These are phyloP conservation scores for Baorangia bicolor DNA, from an alignment of 768 basidiomycete species.

Conservation along the genomic window DNA sequence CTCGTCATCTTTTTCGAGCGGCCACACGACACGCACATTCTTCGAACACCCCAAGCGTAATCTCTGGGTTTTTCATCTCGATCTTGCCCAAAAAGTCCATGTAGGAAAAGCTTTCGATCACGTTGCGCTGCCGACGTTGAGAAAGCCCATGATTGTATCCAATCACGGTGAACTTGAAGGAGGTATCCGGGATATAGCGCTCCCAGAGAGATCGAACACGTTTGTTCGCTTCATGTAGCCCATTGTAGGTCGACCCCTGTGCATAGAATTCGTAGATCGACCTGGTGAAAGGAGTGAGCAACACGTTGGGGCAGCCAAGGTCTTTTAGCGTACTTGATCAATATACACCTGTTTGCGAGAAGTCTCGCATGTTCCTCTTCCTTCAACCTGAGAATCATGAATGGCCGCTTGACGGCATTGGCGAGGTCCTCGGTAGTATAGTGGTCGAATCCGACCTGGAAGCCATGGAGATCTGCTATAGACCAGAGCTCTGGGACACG, in stretches of 20 bases:
- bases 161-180: conserved; percentile 79
- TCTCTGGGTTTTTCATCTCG: conserved; percentile 75
- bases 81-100: conserved; percentile 83
- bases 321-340: conserved; percentile 65
- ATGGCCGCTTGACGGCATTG: conserved; percentile 53
- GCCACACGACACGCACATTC: conserved; percentile 61
- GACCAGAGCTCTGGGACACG: conserved; percentile 81
- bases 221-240: conserved; percentile 59
- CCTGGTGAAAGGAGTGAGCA: conserved; percentile 38
- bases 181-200: conserved; percentile 58
- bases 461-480: conserved; percentile 69
- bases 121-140: conserved; percentile 57
- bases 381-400: conserved; percentile 69
- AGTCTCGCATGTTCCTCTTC: conserved; percentile 69
- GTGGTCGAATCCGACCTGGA: conserved; percentile 48
- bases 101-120: conserved; percentile 81
- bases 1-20: background rate
- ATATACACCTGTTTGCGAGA: conserved; percentile 75
- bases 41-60: conserved; percentile 75
- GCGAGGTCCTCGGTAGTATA: conserved; percentile 49
- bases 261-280: conserved; percentile 79
- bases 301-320: background rate
- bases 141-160: conserved; percentile 76
- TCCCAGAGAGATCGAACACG: conserved; percentile 50
- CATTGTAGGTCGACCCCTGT: conserved; percentile 64